Base-by-base conservation (phyloP, 331 rosid genomes). In the Cydonia oblonga region DNA sequence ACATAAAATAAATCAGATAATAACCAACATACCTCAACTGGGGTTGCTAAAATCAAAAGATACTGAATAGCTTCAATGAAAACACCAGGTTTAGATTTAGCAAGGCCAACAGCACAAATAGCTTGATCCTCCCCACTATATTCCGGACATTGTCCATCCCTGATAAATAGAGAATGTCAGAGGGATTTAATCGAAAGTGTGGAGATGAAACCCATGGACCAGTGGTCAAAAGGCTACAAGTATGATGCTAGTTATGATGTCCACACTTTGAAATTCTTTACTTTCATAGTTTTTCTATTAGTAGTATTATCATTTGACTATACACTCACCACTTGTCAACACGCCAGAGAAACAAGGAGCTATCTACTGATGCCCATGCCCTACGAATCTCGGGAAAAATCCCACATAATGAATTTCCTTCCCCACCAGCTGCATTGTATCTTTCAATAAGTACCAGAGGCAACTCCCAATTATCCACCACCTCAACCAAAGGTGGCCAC, bases 131-230 rank as follows among this genome's bases (percentile, higher is more conserved):
- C 96, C 68, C 88, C 96, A 52, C 92, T 83, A 81, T 77, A 95
- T 82, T 95, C 97, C 20, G 96, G 97, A 84, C 97, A 95, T 58
- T 89, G 96, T 38, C 97, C 97, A 89, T 95, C 98, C 93, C 98
- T 95, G 71, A 70, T 65, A 75, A 86, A 84, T 64, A 46, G 35
- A 80, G 64, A 71, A 72, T 9, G 42, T 25, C 49, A 68, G 61
- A 68, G 20, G 54, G 66, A 58, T 16, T 33, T 15, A 54, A 44
- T 1, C 1, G 9, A 58, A 62, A 68, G 15, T 11, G n/a, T 6
- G 35, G 59, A 70, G 22, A 52, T 5, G 61, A 74, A 59, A 30
- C 3, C 68, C 44, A 53, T 26, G 8, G 33, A 67, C 44, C 58
- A 40, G 61, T 26, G 6, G 56, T 54, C 9, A 33, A 7, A 33